phyloP scores from a whole-genome alignment of 257 asterid genomes.

The Nicotiana knightiana region DNA sequence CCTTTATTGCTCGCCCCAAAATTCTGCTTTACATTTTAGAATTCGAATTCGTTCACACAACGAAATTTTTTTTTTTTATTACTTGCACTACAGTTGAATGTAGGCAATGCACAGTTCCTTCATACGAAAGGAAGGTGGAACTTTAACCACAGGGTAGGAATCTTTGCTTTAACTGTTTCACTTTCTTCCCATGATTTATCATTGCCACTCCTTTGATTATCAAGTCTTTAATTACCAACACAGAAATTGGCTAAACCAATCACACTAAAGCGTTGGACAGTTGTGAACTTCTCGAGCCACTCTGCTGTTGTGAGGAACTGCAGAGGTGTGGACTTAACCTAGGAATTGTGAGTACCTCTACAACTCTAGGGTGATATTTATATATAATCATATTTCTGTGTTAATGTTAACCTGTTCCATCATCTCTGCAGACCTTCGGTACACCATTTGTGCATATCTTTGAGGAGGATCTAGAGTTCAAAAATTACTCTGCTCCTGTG shows the following conservation, averaged over 20 bases:
- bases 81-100: slow-evolving; percentile 32
- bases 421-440: slow-evolving; percentile 17
- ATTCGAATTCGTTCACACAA: not conserved
- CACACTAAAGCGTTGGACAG: slow-evolving; percentile 34
- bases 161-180: not conserved
- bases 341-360: slow-evolving; percentile 49
- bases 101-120: slow-evolving; percentile 16
- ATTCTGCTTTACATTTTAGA: too few relatives aligned
- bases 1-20: too few relatives aligned
- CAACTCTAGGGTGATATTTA: not conserved
- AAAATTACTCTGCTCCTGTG: too few relatives aligned
- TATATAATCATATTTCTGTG: not conserved
- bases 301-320: slow-evolving; percentile 24
- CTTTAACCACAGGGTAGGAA: slow-evolving; percentile 49
- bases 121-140: slow-evolving; percentile 65
- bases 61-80: not conserved
- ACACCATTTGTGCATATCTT: slow-evolving; percentile 11
- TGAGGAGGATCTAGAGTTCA: slow-evolving; percentile 29
- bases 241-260: slow-evolving; percentile 41
- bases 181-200: not conserved
- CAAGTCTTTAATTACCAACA: not conserved
- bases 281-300: slow-evolving; percentile 57
- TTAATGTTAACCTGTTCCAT: not conserved
- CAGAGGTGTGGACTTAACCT: slow-evolving; percentile 34
- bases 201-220: slow-evolving; percentile 6